Percentiles rank a stretch among this genome's conserved stretches.
phyloP scores from a whole-genome alignment of 805 yeast genomes.

The Pichia californica region DNA sequence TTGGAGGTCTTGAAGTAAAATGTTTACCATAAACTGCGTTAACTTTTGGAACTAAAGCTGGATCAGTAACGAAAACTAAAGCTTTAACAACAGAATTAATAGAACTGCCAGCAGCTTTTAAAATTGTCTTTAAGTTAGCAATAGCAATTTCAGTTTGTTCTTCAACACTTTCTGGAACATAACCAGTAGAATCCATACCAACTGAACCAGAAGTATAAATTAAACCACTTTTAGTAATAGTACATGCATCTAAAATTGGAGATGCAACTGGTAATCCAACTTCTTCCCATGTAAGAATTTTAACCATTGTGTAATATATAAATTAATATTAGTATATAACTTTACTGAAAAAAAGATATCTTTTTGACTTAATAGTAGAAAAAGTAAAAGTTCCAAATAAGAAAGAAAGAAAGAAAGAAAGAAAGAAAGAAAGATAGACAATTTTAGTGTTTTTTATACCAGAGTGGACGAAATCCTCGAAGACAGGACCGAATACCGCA shows the following conservation, averaged over 20 bases:
- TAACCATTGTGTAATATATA: slow-evolving; percentile 8
- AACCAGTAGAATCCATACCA: slow-evolving; percentile 28
- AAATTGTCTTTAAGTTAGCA: slow-evolving; percentile 34
- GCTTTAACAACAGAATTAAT: slow-evolving; percentile 42
- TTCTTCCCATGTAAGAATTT: slow-evolving; percentile 22
- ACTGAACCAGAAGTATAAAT: slow-evolving; percentile 26
- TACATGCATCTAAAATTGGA: slow-evolving; percentile 18
- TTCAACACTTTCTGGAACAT: slow-evolving; percentile 36
- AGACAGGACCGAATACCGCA: no score
- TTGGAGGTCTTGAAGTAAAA: slow-evolving; percentile 43
- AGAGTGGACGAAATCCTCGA: no score
- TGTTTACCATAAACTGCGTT: slow-evolving; percentile 42
- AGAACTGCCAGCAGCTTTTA: slow-evolving; percentile 39
- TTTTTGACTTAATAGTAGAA: no score
- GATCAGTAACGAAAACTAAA: slow-evolving; percentile 39
- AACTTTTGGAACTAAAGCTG: slow-evolving; percentile 34
- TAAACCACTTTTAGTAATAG: slow-evolving; percentile 21
- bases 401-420: no score
- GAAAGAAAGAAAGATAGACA: no score
- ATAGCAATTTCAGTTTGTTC: slow-evolving; percentile 42
- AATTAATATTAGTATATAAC: no score
- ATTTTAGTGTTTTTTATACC: no score
- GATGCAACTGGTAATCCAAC: slow-evolving; percentile 18
- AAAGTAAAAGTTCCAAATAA: no score
- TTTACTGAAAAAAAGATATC: no score